Base-by-base conservation (phyloP, 176 grass and related monocot genomes). In the Ensete ventricosum region DNA sequence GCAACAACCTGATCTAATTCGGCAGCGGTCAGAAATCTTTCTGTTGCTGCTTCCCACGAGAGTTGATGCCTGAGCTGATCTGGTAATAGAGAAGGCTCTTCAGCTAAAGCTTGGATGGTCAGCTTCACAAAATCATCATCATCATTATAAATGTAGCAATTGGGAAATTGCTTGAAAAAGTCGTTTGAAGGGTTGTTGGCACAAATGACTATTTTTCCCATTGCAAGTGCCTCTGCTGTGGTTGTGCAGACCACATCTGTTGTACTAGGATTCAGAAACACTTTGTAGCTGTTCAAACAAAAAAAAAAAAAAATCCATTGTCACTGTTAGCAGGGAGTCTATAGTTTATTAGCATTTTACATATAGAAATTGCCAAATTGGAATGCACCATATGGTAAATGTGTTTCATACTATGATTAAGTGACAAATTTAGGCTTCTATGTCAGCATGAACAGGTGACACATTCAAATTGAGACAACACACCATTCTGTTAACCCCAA, bases 161-260 rank as follows among this genome's bases (percentile, higher is more conserved):
- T 98, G 59, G 86, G 88, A 66, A 98, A 98, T 43, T 94, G 90
- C 86, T 91, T 98, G 84, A 98, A 98, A 82, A 98, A 98, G 53
- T 94, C 95, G 68, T 98, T 98, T 20, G 95, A 98, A 19, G 95
- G 90, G 78, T 98, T 90, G 82, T 94, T 82, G 65, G 90, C 90
- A 82, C 90, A 98, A 74, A 98, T 84, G 67, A 91, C 90, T 14
- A 94, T 98, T 74, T 98, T 98, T 25, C 95, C 95, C 95, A 98
- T 98, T 53, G 95, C 90, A 73, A 98, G 81, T 71, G 90, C 95
- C 80, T 98, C 95, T 24, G 95, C 95, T 10, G 80, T 89, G 10
- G 95, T 98, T 3, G 90, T 98, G 54, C 90, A 98, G 21, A 98
- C 90, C 54, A 98, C 95, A 73, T 98, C 95, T 55, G 95, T 94